Percentiles rank a stretch among this genome's conserved stretches.
phyloP scores from a whole-genome alignment of 169 alveolate genomes.

The Eimeria zaria region DNA sequence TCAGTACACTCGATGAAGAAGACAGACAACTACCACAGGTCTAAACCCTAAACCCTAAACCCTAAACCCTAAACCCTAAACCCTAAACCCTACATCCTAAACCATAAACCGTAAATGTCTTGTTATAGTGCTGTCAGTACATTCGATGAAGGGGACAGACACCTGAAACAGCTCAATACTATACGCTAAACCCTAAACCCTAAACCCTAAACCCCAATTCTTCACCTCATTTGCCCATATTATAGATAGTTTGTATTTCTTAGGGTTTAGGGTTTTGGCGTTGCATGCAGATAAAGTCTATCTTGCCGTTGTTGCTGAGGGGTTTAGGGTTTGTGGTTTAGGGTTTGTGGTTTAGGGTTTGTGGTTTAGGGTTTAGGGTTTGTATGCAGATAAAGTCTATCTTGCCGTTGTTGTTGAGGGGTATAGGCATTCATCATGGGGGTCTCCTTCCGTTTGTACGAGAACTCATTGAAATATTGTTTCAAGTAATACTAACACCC shows the following conservation, averaged over 20 bases:
- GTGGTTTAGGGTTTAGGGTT: conserved; percentile 42
- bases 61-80: background rate
- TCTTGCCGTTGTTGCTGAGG: too few species aligned
- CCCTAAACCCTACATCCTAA: too few species aligned
- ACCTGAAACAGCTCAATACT: background rate
- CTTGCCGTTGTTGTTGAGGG: conserved; percentile 88
- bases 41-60: background rate
- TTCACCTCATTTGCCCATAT: too few species aligned
- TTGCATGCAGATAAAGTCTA: too few species aligned
- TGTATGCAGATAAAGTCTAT: conserved; percentile 53
- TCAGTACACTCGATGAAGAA: conserved; percentile 98
- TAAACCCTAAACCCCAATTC: too few species aligned
- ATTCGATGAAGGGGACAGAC: too few species aligned
- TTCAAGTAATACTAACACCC: conserved; percentile 96
- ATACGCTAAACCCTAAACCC: too few species aligned
- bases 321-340: too few species aligned
- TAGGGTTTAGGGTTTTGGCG: conserved; percentile 39
- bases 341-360: conserved; percentile 29
- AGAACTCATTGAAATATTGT: conserved; percentile 95
- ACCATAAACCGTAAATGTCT: too few species aligned
- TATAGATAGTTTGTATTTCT: too few species aligned
- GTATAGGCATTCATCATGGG: conserved; percentile 97
- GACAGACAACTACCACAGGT: conserved; percentile 86
- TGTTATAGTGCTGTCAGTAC: too few species aligned
- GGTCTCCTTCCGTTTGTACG: conserved; percentile 95